Conservation (phyloP, 2,329 filamentous ascomycete species). For the Verticillium tricorpus region DNA sequence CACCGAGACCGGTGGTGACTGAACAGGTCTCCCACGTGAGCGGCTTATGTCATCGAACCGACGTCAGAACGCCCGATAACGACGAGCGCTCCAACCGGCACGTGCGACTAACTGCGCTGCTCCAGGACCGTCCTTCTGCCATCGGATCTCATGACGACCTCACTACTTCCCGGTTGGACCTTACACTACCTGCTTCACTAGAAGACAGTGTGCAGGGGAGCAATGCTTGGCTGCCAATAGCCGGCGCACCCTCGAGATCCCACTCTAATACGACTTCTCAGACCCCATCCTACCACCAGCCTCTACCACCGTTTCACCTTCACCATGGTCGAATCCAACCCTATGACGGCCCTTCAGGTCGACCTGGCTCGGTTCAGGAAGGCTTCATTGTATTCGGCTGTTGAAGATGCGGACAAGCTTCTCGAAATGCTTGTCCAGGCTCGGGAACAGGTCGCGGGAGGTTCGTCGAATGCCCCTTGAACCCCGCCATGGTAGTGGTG, state of each 20-base stretch:
- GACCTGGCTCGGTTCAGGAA: constrained; percentile 70
- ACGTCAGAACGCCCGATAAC: neutral
- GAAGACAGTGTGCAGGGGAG: neutral
- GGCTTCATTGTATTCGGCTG: constrained; percentile 63
- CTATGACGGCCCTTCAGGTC: constrained; percentile 57
- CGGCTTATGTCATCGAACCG: neutral
- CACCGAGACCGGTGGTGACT: too few species aligned
- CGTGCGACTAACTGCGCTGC: neutral
- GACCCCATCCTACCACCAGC: neutral
- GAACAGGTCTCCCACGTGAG: neutral
- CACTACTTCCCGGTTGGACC: neutral
- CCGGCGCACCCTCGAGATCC: neutral
- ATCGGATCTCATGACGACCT: neutral
- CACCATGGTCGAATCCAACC: constrained; percentile 33
- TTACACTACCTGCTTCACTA: neutral
- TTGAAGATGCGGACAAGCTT: constrained; percentile 77
- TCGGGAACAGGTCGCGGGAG: constrained; percentile 66
- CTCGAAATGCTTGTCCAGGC: constrained; percentile 73
- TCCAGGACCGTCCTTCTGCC: neutral
- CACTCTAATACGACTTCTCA: neutral
- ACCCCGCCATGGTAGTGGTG: constrained; percentile 9
- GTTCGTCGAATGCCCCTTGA: constrained; percentile 37
- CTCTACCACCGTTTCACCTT: neutral
- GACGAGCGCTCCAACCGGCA: neutral
- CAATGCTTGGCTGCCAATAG: neutral